phyloP scores from a whole-genome alignment of 2,329 filamentous ascomycete species.

The Trichoderma sp. region DNA sequence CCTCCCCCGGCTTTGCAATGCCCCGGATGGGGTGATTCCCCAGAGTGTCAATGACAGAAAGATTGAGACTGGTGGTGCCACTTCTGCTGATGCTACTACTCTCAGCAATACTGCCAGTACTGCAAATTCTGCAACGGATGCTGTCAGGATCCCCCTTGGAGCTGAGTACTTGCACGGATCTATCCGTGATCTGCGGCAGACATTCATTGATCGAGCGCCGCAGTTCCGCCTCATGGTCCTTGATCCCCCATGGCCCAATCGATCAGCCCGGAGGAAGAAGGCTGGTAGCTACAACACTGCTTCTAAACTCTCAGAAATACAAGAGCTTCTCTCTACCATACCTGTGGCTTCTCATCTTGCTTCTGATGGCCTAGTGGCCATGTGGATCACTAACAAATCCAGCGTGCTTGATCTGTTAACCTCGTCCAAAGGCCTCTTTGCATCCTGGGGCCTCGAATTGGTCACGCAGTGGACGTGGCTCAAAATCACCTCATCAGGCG shows the following conservation, averaged over 20 bases:
- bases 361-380: slow-evolving; percentile 61
- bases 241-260: slow-evolving; percentile 83
- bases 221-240: slow-evolving; percentile 70
- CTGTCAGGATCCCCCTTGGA: slow-evolving; percentile 45
- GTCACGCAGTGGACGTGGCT: slow-evolving; percentile 79
- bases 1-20: slow-evolving; percentile 45
- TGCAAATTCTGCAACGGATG: not conserved
- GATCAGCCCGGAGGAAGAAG: slow-evolving; percentile 66
- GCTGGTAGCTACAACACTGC: slow-evolving; percentile 54
- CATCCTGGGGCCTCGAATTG: slow-evolving; percentile 66
- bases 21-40: slow-evolving; percentile 19
- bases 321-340: slow-evolving; percentile 55
- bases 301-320: slow-evolving; percentile 51
- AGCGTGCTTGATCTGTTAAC: slow-evolving; percentile 60
- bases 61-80: not conserved
- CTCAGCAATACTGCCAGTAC: not conserved
- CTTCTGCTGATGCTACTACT: not conserved
- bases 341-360: slow-evolving; percentile 61
- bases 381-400: slow-evolving; percentile 79
- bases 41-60: not conserved
- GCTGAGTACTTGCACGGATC: slow-evolving; percentile 54
- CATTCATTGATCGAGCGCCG: slow-evolving; percentile 50
- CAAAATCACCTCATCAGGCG: slow-evolving; percentile 68
- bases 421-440: slow-evolving; percentile 60
- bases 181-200: slow-evolving; percentile 47